Conservation (phyloP, 2,329 filamentous ascomycete genomes). For the Colletotrichum melonis region DNA sequence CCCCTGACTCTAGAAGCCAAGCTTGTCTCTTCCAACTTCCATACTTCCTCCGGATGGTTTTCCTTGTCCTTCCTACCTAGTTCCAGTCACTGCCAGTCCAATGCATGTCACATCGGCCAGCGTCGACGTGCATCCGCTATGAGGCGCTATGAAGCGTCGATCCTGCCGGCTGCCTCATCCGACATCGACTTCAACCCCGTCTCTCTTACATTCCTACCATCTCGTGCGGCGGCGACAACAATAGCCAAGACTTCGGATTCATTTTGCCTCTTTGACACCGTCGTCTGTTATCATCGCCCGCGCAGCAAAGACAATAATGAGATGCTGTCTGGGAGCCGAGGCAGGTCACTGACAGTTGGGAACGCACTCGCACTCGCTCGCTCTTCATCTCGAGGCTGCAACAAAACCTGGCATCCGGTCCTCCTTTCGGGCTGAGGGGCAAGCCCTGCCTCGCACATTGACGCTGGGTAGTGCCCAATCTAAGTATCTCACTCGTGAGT, state of each 20-base stretch:
- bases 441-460: conserved; percentile 3
- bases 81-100: neutral
- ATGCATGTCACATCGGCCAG: neutral
- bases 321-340: neutral
- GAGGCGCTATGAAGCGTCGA: conserved; percentile 26
- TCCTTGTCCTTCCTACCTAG: neutral
- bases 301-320: neutral
- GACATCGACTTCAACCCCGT: conserved; percentile 14
- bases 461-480: neutral
- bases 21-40: neutral
- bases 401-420: neutral
- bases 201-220: neutral
- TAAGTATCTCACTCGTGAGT: neutral
- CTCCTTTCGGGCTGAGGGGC: neutral
- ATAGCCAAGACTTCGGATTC: conserved; percentile 1
- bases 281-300: neutral
- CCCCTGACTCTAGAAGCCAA: neutral
- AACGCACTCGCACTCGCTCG: neutral
- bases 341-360: neutral
- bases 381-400: neutral
- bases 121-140: conserved; percentile 12
- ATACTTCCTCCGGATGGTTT: neutral
- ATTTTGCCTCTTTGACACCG: neutral
- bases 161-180: conserved; percentile 27
- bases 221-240: neutral